Percentiles rank a stretch among this genome's conserved stretches.
These are phyloP conservation scores for Vigna hirtella DNA, from an alignment of 306 rosid genomes.

Conservation along the genomic window DNA sequence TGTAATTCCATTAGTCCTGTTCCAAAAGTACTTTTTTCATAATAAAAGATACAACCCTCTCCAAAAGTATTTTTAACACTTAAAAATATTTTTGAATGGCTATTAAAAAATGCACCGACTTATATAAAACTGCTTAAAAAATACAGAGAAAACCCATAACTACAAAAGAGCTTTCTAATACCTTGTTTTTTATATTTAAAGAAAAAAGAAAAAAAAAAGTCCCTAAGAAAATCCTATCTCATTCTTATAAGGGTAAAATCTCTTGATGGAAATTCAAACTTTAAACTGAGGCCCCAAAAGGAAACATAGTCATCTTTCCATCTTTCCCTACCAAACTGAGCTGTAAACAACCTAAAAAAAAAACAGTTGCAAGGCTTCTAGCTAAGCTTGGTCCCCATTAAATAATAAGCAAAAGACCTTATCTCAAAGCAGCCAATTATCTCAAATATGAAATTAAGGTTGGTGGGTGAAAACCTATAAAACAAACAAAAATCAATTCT, in stretches of 20 bases:
- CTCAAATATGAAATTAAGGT: background rate
- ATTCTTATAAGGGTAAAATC: background rate
- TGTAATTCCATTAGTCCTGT: background rate
- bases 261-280: background rate
- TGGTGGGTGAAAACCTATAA: background rate
- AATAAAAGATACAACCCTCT: no score
- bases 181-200: background rate
- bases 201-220: background rate
- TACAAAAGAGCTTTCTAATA: background rate
- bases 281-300: background rate
- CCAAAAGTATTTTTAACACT: no score
- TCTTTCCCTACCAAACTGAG: background rate
- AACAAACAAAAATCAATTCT: background rate
- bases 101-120: background rate
- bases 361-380: background rate
- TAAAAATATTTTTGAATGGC: no score
- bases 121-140: conserved; percentile 18
- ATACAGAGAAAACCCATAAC: conserved; percentile 1
- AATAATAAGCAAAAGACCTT: background rate
- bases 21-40: background rate
- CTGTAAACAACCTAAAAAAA: background rate
- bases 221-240: background rate
- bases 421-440: background rate
- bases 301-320: background rate
- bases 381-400: background rate